Percentiles rank a stretch among this genome's conserved stretches.
Evolutionary conservation across 805 yeast genomes (phyloP).

Genomic region (Yarrowia phangngaensis): DNA sequence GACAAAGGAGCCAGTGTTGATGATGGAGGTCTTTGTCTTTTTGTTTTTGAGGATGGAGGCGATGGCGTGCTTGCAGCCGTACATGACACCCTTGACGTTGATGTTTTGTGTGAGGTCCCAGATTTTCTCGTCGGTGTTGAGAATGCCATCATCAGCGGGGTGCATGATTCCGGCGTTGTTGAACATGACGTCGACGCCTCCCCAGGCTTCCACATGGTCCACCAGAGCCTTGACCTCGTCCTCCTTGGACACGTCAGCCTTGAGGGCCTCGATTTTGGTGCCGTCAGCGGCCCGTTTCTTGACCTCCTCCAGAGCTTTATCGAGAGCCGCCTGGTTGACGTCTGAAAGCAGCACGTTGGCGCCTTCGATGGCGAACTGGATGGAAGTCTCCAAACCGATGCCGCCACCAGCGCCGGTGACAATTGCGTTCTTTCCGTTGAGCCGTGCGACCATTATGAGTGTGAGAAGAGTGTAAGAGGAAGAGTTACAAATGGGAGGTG

Average conservation of each 20-base stretch:
- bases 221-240: conserved; percentile 38
- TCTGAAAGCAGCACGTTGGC: conserved; percentile 87
- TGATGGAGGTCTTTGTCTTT: conserved; percentile 37
- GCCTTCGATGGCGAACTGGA: conserved; percentile 77
- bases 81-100: conserved; percentile 42
- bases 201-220: conserved; percentile 61
- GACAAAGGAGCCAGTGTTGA: conserved; percentile 42
- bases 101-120: conserved; percentile 41
- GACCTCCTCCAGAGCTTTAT: conserved; percentile 64
- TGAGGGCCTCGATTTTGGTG: conserved; percentile 53
- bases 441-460: conserved; percentile 34
- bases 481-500: background rate
- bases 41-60: conserved; percentile 36
- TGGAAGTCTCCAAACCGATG: conserved; percentile 48
- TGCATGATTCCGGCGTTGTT: conserved; percentile 81
- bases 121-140: conserved; percentile 38
- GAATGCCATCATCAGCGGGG: conserved; percentile 37
- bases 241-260: conserved; percentile 39
- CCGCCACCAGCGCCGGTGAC: conserved; percentile 44
- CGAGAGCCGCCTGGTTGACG: conserved; percentile 44
- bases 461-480: background rate
- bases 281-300: conserved; percentile 68
- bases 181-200: conserved; percentile 73
- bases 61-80: conserved; percentile 41
- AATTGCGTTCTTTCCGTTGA: conserved; percentile 49